Base-by-base conservation (phyloP, 1,284 basidiomycete genomes). In the Malassezia psittaci region DNA sequence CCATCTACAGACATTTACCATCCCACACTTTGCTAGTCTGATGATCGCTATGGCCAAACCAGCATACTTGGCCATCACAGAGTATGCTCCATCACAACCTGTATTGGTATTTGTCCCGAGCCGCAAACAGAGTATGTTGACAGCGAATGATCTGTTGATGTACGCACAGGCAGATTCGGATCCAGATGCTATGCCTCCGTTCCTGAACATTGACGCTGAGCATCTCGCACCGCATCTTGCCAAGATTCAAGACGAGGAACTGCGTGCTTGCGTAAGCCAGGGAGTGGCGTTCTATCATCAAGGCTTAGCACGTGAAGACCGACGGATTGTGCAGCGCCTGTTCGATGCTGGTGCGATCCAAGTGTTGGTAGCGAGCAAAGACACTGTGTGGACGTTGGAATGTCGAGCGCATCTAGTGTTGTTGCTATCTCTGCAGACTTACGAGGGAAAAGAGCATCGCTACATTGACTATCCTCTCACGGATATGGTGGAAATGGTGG, bases 1-100 rank as follows among this genome's bases (percentile, higher is more conserved):
- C 46, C 93, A 98, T 69, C 78, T 98, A 8, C 93, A 96, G 74
- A 90, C 86, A 44, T 98, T 96, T 80, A 84, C 83, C 43, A 88
- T 94, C 41, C 88, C 91, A 10, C 94, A 98, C 71, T 96, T 94
- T 83, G 91, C 94, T 0, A 94, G 89, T 0, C 79, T 98, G 52
- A 98, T 99, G 93, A 88, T 98, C 56, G 83, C 90, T 34, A 98
- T 98, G 94, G 93, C 91, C 24, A 98, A 98, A 75, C 94, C 93
- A 0, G 88, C 91, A 0, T 98, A 96, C 74, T 82, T 98, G 13
- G 85, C 91, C 29, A 88, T 96, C 64, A 79, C 85, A 40, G 93
- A 99, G 74, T 85, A 93, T 68, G 85, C 93, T 0, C 81, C 84
- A 0, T 81, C 82, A 8, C 88, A 88, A 66, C 90, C 91, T 0